Evolutionary conservation across 108 stramenopile genomes (phyloP).

Genomic region (Ochromonas danica): DNA sequence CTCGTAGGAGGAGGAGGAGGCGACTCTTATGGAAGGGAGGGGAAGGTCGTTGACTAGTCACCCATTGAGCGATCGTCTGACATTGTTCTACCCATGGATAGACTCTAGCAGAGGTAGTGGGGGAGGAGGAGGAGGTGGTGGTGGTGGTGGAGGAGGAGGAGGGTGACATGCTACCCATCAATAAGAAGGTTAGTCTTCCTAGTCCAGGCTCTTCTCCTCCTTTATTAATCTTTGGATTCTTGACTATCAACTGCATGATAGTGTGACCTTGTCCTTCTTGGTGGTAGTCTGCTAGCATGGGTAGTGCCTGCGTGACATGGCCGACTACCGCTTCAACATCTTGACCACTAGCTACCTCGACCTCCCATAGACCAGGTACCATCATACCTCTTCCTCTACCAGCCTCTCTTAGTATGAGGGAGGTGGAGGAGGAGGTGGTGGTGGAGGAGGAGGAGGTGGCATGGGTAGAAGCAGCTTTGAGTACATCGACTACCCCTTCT

Average conservation of each 20-base stretch:
- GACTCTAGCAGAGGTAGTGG: background rate
- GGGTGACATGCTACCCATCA: background rate
- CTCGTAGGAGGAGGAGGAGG: conserved; percentile 21
- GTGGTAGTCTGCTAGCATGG: background rate
- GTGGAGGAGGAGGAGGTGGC: background rate
- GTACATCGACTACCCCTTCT: background rate
- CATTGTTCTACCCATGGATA: background rate
- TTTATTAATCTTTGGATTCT: background rate
- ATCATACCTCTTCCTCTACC: conserved; percentile 18
- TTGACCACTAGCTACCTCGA: background rate
- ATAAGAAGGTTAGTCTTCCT: conserved; percentile 1
- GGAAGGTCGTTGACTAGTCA: background rate
- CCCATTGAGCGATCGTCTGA: background rate
- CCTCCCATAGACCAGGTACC: conserved; percentile 30
- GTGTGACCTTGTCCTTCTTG: background rate
- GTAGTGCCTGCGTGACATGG: conserved; percentile 7
- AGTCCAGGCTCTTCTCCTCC: conserved; percentile 8
- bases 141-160: background rate
- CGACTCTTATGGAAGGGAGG: conserved; percentile 24
- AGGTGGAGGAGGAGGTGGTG: background rate
- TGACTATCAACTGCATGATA: conserved; percentile 26
- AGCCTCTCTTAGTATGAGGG: background rate
- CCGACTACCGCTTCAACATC: conserved; percentile 19
- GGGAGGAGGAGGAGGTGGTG: background rate
- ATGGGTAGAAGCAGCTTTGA: background rate